Conservation (phyloP, 495 filamentous ascomycete genomes). For the Neurospora sp. region DNA sequence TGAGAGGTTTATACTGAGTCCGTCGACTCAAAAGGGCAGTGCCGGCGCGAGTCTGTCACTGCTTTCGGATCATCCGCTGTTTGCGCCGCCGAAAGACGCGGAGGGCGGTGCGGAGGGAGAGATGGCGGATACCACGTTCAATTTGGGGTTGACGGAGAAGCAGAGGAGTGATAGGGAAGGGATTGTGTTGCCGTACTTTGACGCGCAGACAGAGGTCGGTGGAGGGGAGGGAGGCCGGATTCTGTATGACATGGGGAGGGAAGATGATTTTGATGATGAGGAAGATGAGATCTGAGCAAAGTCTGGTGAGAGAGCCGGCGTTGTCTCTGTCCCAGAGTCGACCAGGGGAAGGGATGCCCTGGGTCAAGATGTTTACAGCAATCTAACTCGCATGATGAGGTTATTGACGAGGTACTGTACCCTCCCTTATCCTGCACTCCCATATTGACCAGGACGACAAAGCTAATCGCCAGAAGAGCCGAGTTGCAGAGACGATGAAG, state of each 20-base stretch:
- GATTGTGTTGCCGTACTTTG: slow-evolving; percentile 87
- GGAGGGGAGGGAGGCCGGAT: slow-evolving; percentile 82
- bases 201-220: slow-evolving; percentile 73
- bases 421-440: neutral
- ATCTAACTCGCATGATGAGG: neutral
- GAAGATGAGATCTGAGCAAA: slow-evolving; percentile 78
- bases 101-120: slow-evolving; percentile 38
- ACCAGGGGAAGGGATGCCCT: neutral
- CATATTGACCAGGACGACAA: neutral
- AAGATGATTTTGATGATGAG: slow-evolving; percentile 98
- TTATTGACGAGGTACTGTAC: neutral
- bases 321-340: neutral
- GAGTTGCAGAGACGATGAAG: too few species aligned
- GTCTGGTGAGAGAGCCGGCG: neutral
- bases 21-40: neutral
- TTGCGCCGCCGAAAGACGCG: slow-evolving; percentile 36
- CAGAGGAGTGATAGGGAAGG: slow-evolving; percentile 77
- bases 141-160: slow-evolving; percentile 78
- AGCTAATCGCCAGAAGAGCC: neutral
- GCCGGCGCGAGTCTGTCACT: slow-evolving; percentile 46
- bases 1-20: slow-evolving; percentile 66
- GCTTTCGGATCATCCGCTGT: slow-evolving; percentile 69
- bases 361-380: neutral
- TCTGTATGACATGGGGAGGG: slow-evolving; percentile 88
- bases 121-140: slow-evolving; percentile 59